Base-by-base conservation (phyloP, 2,329 filamentous ascomycete genomes). In the Alternaria tenuissima region DNA sequence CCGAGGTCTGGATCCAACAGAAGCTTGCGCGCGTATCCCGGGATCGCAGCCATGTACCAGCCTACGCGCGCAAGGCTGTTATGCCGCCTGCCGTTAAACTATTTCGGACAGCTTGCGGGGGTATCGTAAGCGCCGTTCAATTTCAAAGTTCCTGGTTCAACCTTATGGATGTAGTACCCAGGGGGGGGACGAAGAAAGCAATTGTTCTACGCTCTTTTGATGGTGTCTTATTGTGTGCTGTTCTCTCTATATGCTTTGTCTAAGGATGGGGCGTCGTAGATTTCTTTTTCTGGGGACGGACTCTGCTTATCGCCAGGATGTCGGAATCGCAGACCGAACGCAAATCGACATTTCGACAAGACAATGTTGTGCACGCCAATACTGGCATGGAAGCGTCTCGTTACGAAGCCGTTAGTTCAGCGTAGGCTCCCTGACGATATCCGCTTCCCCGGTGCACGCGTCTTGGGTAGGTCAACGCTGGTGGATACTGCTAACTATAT, bases 361-460 rank as follows among this genome's bases (percentile, higher is more conserved):
- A 55, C n/a, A 49, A 39, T 12, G 7, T 38, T 55, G 53, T 55
- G 53, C 53, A 47, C 44, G 43, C 26, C 51, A 55, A 34, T 46
- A 41, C 26, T 44, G 53, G 32, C 39, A 42, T 39, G 16, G 30
- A 49, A 36, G 34, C 34, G 57, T 48, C 47, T 47, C 34, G 48
- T 47, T 49, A 59, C 44, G 59, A 46, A 48, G 28, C 52, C 52
- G 48, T 60, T 64, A 54, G 49, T 56, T 11, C 48, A 53, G 68
- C 67, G 72, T 69, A 65, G 56, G 44, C 56, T 51, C 52, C 52
- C 59, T 53, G 54, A 55, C 39, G 32, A 39, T 52, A 57, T 56
- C 71, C 73, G 73, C 56, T 71, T 73, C 71, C 73, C 71, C 73
- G 73, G 54, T 65, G 66, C 67, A 68, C 61, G 62, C 62, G 55